Evolutionary conservation across 148 eudicot genomes (phyloP), one percentile per base, ranked within the genome.

Genomic region (Tetragonia tetragonoides): DNA sequence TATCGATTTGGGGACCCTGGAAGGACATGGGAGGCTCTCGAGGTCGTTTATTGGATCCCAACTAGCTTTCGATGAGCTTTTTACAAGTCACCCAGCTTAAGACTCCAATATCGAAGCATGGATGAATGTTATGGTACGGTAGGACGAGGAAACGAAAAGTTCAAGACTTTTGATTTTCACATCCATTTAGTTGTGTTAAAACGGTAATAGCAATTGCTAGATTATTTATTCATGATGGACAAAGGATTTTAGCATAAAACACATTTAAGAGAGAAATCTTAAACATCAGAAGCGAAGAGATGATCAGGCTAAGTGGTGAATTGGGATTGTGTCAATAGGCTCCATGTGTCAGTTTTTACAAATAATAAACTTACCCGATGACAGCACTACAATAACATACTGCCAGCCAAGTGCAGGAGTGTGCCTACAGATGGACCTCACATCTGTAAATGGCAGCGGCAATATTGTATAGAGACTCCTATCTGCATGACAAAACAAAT

Each of bases 401-500:
- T 91, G 97, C 97, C 97, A 93, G 49, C 97, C 99, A 82, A 95
- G 87, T 10, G 97, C 76, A 8, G 97, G 99, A 83, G 91, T 87
- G 84, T 95, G 97, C 79, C 94, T 85, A 51, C 95, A 90, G 65
- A 95, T 90, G 62, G 97, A 93, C 66, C 94, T 87, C 65, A 95
- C 81, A 57, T 95, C 95, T 17, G 99, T 87, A 72, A 93, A 89
- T 23, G 97, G 86, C 66, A 93, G 87, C 42, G 92, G 90, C 89
- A 85, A 86, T 80, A 95, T 95, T 5, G 97, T 95, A 75, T 93
- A 95, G 41, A 95, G 92, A 79, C 85, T 90, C 86, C 89, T 92
- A 78, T 95, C 96, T 94, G 88, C 91, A 88, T 40, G 64, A 72
- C 54, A 76, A 84, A 86, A 85, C 57, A 64, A 62, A 51, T 75